Conservation (phyloP, 768 basidiomycete species). For the Mycena indigotica region DNA sequence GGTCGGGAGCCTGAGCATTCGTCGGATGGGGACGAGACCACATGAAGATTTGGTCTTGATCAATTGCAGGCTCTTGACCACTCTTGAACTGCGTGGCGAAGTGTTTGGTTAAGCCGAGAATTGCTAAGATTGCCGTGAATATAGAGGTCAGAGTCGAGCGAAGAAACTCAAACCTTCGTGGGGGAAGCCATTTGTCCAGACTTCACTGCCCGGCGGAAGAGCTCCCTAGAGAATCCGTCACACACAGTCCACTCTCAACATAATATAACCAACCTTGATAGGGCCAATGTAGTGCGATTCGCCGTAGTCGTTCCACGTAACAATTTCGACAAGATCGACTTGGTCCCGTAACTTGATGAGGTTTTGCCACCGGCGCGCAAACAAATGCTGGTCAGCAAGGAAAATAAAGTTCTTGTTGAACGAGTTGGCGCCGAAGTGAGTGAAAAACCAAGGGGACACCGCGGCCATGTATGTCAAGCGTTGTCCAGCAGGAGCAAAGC, state of each 20-base stretch:
- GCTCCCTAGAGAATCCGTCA: constrained; percentile 58
- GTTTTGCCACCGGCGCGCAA: constrained; percentile 67
- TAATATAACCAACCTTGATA: too few relatives aligned
- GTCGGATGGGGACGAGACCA: constrained; percentile 72
- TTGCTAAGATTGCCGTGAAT: constrained; percentile 40
- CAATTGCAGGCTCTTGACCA: constrained; percentile 58
- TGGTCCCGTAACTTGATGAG: constrained; percentile 57
- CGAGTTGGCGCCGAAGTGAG: constrained; percentile 66
- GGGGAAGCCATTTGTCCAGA: constrained; percentile 71
- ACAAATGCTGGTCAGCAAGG: constrained; percentile 68
- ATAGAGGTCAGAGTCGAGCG: constrained; percentile 7
- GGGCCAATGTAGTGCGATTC: constrained; percentile 71
- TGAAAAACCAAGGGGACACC: constrained; percentile 58
- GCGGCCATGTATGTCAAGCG: constrained; percentile 49
- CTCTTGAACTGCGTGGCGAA: constrained; percentile 75
- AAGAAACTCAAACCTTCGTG: constrained; percentile 45
- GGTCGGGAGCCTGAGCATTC: constrained; percentile 52
- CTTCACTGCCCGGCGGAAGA: constrained; percentile 67
- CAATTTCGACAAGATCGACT: constrained; percentile 60
- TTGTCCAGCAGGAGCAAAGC: constrained; percentile 27
- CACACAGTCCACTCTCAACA: too few relatives aligned
- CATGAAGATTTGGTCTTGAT: constrained; percentile 64
- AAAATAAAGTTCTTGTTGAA: constrained; percentile 77
- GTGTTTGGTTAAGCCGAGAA: constrained; percentile 66
- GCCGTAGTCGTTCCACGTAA: constrained; percentile 65